Percentiles rank a stretch among this genome's conserved stretches.
These are phyloP conservation scores for Trichoderma gamsii DNA, from an alignment of 495 filamentous ascomycete genomes.

Conservation along the genomic window DNA sequence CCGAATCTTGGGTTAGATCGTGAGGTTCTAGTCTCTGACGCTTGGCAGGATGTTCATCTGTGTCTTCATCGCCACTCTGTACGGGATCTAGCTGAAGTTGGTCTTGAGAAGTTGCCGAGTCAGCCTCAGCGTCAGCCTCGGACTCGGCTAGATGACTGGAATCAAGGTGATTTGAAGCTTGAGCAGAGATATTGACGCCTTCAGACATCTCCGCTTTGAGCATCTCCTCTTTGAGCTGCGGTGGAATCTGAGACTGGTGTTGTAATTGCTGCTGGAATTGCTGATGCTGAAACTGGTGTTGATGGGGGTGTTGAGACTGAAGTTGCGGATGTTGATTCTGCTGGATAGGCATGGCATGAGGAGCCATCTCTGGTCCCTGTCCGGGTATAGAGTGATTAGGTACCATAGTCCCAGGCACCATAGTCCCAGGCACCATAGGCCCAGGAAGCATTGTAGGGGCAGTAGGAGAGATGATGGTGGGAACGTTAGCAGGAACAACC, in stretches of 20 bases:
- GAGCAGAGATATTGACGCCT: background rate
- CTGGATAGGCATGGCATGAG: background rate
- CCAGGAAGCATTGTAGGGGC: background rate
- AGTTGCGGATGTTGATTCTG: constrained; percentile 20
- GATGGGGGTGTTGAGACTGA: constrained; percentile 16
- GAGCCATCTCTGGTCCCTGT: background rate
- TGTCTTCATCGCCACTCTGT: constrained; percentile 10
- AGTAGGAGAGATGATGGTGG: background rate
- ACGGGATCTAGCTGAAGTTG: background rate
- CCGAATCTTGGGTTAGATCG: background rate
- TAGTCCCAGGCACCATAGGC: background rate
- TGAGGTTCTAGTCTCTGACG: constrained; percentile 8
- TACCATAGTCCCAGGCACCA: background rate
- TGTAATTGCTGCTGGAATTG: constrained; percentile 15
- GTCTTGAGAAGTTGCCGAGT: constrained; percentile 9
- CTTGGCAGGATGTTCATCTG: constrained; percentile 12
- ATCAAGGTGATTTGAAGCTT: background rate
- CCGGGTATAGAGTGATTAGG: background rate
- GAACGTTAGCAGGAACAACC: background rate
- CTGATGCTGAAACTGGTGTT: constrained; percentile 17
- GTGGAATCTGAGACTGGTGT: constrained; percentile 14
- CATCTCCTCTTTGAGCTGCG: background rate
- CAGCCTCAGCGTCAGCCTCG: background rate
- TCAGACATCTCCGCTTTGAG: background rate
- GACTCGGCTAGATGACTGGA: background rate